Evolutionary conservation across 2,329 filamentous ascomycete species (phyloP).

Genomic region (Penicillium sp.): DNA sequence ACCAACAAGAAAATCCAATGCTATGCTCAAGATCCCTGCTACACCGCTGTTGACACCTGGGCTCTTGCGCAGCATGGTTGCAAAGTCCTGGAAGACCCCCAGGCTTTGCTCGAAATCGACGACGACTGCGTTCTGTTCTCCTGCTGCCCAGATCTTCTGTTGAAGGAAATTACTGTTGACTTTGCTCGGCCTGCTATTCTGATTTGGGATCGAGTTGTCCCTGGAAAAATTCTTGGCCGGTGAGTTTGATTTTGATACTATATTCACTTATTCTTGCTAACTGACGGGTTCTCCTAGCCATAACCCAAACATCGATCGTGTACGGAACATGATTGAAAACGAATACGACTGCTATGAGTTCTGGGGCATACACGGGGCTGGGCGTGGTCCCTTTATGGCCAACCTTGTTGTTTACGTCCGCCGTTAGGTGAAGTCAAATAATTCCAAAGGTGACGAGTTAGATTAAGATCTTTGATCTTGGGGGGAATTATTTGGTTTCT

Average conservation of each 20-base stretch:
- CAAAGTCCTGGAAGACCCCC: background rate
- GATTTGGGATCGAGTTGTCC: background rate
- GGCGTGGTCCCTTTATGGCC: background rate
- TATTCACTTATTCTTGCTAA: background rate
- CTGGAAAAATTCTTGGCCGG: rapidly evolving
- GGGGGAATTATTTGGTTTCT: background rate
- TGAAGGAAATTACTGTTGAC: background rate
- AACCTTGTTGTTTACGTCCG: background rate
- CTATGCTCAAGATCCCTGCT: background rate
- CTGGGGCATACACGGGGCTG: background rate
- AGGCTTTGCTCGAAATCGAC: background rate
- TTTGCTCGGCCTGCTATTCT: background rate
- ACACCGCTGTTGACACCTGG: background rate
- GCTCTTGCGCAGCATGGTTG: background rate
- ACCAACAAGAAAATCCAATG: background rate
- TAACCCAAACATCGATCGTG: background rate
- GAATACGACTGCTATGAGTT: background rate
- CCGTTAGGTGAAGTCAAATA: background rate
- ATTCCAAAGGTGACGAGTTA: background rate
- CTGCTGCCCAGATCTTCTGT: background rate
- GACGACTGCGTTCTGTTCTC: background rate
- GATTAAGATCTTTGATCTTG: background rate
- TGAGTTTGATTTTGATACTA: background rate
- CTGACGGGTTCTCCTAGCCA: too few relatives aligned
- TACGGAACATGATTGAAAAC: background rate